Conservation (phyloP, 495 filamentous ascomycete genomes). For the Neohortaea acidophila region DNA sequence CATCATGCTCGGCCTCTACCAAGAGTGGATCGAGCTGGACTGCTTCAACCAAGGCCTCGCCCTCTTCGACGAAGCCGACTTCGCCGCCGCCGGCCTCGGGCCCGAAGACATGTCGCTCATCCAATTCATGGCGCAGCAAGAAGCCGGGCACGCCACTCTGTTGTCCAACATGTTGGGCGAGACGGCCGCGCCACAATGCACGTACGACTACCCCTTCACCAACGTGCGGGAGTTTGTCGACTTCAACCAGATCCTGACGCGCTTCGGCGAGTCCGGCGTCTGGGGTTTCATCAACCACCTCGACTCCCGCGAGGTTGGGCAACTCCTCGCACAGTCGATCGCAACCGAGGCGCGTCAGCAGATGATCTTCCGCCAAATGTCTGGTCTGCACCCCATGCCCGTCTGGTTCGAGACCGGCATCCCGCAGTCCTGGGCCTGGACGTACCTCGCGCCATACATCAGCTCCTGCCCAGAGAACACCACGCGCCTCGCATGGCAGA, state of each 20-base stretch:
- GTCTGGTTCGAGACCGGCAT: constrained; percentile 73
- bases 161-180: constrained; percentile 68
- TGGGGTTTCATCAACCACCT: constrained; percentile 66
- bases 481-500: constrained; percentile 73
- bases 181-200: constrained; percentile 58
- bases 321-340: constrained; percentile 61
- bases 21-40: constrained; percentile 81
- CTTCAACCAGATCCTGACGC: constrained; percentile 75
- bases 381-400: constrained; percentile 70
- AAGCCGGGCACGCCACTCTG: constrained; percentile 64
- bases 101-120: constrained; percentile 57
- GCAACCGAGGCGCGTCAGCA: constrained; percentile 79
- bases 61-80: constrained; percentile 55
- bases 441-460: constrained; percentile 71
- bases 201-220: constrained; percentile 67
- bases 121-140: constrained; percentile 75
- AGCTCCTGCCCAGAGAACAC: constrained; percentile 57
- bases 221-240: constrained; percentile 70
- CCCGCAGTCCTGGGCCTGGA: constrained; percentile 81
- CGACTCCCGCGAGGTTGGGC: constrained; percentile 57
- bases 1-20: constrained; percentile 46
- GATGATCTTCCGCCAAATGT: constrained; percentile 75
- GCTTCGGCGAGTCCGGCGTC: constrained; percentile 67
- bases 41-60: constrained; percentile 68
- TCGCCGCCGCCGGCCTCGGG: constrained; percentile 48